Percentiles rank a stretch among this genome's conserved stretches.
These are phyloP conservation scores for Zygoascus tannicola DNA, from an alignment of 805 yeast genomes.

Conservation along the genomic window DNA sequence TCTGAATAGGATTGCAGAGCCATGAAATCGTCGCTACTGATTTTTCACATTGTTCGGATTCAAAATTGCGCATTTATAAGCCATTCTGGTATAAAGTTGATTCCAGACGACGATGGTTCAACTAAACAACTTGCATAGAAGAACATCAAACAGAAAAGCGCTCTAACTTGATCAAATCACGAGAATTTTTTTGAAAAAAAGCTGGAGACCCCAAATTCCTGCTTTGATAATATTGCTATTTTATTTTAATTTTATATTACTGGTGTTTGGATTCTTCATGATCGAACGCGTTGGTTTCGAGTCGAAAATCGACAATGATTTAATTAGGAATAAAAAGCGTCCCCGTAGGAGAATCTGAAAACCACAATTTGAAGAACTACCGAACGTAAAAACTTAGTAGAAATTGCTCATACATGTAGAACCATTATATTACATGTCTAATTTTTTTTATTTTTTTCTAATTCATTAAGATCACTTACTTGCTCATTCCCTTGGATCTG, in stretches of 20 bases:
- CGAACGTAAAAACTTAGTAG: background rate
- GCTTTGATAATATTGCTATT: background rate
- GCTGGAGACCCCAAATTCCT: background rate
- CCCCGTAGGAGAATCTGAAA: background rate
- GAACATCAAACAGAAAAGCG: background rate
- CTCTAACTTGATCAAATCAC: background rate
- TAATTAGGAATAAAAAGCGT: too few species aligned
- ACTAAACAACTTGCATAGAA: conserved; percentile 4
- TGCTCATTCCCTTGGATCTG: too few species aligned
- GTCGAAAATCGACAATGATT: too few species aligned
- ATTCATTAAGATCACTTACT: too few species aligned
- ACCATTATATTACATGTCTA: background rate
- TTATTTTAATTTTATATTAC: background rate
- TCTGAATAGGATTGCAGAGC: too few species aligned
- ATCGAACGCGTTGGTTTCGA: background rate
- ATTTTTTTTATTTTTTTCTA: background rate
- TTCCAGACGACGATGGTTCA: conserved; percentile 1
- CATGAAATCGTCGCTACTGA: too few species aligned
- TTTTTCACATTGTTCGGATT: too few species aligned
- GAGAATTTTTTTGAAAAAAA: background rate
- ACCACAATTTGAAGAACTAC: too few species aligned
- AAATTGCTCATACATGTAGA: background rate
- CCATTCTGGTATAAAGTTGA: too few species aligned
- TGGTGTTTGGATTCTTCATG: background rate
- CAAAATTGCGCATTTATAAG: too few species aligned